Percentiles rank a stretch among this genome's conserved stretches.
Evolutionary conservation across 345 rosid species (phyloP).

Genomic region (Acer negundo): DNA sequence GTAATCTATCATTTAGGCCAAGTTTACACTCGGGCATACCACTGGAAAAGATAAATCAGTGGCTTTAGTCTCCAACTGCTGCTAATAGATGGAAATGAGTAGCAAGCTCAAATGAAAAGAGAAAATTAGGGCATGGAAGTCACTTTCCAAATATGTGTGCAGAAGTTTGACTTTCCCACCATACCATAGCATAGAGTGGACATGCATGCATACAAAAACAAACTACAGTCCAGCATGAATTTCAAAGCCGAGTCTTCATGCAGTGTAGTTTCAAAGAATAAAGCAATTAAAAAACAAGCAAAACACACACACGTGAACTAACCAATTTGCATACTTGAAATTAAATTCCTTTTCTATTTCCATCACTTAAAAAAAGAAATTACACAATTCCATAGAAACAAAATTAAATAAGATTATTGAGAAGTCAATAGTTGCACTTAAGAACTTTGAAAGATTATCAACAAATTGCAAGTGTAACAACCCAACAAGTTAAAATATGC

Average conservation of each 20-base stretch:
- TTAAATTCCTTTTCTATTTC: not conserved
- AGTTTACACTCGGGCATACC: conserved; percentile 99
- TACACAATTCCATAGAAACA: conserved; percentile 3
- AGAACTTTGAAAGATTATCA: not conserved
- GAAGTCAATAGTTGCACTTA: not conserved
- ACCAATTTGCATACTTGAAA: not conserved
- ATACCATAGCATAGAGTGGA: not conserved
- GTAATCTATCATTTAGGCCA: conserved; percentile 90
- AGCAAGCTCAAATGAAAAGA: conserved; percentile 1
- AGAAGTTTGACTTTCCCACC: not conserved
- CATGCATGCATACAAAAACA: not conserved
- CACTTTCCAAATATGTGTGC: not conserved
- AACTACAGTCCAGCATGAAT: not conserved
- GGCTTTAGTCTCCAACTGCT: conserved; percentile 5
- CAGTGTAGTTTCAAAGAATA: not conserved
- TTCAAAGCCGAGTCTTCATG: not conserved
- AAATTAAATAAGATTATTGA: not conserved
- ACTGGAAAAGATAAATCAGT: conserved; percentile 40
- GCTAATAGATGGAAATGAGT: conserved; percentile 11
- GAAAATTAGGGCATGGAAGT: conserved; percentile 5
- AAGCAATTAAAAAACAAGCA: conserved; percentile 4
- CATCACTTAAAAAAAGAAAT: not conserved
- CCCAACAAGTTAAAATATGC: not conserved
- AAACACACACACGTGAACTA: conserved; percentile 7
- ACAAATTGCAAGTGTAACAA: not conserved